Percentiles rank a stretch among this genome's conserved stretches.
Conservation (phyloP, 805 yeast genomes). For the Tanozyma kutaoensis region DNA sequence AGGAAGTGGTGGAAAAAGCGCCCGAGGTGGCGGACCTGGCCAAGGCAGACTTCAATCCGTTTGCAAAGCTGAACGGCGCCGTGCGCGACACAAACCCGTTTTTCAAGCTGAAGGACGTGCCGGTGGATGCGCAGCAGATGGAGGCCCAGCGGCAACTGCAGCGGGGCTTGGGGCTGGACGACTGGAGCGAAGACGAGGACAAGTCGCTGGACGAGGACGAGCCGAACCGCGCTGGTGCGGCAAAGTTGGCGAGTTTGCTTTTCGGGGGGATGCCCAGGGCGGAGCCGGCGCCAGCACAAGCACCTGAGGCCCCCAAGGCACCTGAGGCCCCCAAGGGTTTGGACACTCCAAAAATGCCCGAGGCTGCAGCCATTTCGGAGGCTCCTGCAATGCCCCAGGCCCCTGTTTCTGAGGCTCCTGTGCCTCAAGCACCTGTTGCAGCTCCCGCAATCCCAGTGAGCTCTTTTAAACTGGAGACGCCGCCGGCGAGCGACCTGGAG, state of each 20-base stretch:
- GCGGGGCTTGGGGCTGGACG: constrained; percentile 35
- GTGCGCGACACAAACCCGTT: constrained; percentile 35
- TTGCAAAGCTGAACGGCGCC: constrained; percentile 17
- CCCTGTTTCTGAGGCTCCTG: too few species aligned
- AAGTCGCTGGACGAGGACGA: constrained; percentile 34
- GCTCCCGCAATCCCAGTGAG: too few species aligned
- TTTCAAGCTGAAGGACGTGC: constrained; percentile 30
- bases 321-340: too few species aligned
- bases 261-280: too few species aligned
- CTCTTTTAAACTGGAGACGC: too few species aligned
- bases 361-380: too few species aligned
- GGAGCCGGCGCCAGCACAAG: too few species aligned
- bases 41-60: constrained; percentile 29
- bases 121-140: constrained; percentile 42
- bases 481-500: too few species aligned
- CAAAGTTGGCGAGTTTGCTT: constrained; percentile 39
- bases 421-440: too few species aligned
- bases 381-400: too few species aligned
- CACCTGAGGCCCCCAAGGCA: too few species aligned
- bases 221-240: constrained; percentile 39
- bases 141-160: constrained; percentile 66
- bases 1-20: constrained; percentile 1
- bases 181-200: constrained; percentile 33
- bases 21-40: neutral
- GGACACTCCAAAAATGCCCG: too few species aligned